Conservation (phyloP, 768 basidiomycete species). For the Mycena sanguinolenta region DNA sequence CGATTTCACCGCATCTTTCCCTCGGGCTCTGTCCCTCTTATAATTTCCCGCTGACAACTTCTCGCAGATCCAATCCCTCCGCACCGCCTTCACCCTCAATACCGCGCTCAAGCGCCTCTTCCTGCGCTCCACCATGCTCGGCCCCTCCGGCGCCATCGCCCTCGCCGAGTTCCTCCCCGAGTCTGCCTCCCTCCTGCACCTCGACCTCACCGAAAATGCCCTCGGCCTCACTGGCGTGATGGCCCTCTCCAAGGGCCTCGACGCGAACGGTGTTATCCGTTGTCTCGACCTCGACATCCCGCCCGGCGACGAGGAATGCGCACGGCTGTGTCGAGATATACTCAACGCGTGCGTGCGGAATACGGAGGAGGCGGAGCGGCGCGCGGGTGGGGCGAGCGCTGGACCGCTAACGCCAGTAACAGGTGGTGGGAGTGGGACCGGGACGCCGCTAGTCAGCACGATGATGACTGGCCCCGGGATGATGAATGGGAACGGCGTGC, state of each 20-base stretch:
- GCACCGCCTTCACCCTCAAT: slow-evolving; percentile 94
- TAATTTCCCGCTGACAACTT: background rate
- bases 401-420: background rate
- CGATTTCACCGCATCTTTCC: too few relatives aligned
- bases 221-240: slow-evolving; percentile 93
- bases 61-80: slow-evolving; percentile 81
- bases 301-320: slow-evolving; percentile 84
- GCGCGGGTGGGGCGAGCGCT: slow-evolving; percentile 21
- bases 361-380: slow-evolving; percentile 85
- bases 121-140: slow-evolving; percentile 85
- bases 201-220: slow-evolving; percentile 88
- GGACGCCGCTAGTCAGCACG: too few relatives aligned
- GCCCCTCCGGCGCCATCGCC: slow-evolving; percentile 90
- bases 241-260: slow-evolving; percentile 89
- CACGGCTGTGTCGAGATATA: slow-evolving; percentile 90
- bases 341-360: slow-evolving; percentile 92
- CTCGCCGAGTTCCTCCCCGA: slow-evolving; percentile 98
- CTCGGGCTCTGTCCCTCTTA: background rate
- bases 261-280: slow-evolving; percentile 86
- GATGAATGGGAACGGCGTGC: slow-evolving; percentile 1
- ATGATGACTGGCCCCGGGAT: slow-evolving; percentile 12
- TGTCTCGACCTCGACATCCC: slow-evolving; percentile 96
- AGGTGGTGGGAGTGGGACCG: slow-evolving; percentile 12
- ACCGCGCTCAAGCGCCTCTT: slow-evolving; percentile 93
- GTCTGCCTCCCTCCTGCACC: slow-evolving; percentile 86